Conservation (phyloP, 805 yeast species). For the Myxozyma melibiosi region DNA sequence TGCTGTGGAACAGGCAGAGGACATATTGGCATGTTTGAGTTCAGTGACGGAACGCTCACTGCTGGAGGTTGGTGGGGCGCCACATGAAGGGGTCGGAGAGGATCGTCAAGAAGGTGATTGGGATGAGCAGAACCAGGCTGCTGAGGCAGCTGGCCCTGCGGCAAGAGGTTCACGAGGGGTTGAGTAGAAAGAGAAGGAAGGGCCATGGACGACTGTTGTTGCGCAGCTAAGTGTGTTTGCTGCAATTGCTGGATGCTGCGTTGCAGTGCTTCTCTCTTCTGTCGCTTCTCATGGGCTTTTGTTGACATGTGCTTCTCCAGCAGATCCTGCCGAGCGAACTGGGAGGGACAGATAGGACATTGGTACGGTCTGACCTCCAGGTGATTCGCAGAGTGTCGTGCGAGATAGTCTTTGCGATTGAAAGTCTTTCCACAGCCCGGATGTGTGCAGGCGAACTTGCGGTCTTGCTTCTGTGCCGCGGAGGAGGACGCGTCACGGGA, state of each 20-base stretch:
- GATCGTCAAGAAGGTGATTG: no score
- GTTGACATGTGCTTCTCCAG: slow-evolving; percentile 37
- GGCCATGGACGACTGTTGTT: no score
- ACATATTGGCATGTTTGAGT: no score
- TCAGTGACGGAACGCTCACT: no score
- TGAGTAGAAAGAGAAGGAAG: no score
- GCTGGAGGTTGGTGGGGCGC: slow-evolving; percentile 2
- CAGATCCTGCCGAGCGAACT: slow-evolving; percentile 40
- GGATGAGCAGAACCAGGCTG: no score
- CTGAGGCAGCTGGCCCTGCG: no score
- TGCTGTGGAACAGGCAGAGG: no score
- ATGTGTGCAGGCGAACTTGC: slow-evolving; percentile 35
- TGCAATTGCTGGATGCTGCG: no score
- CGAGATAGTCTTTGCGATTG: slow-evolving; percentile 38
- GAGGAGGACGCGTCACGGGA: not conserved
- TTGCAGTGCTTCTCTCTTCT: slow-evolving; percentile 30
- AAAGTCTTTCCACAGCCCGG: slow-evolving; percentile 38
- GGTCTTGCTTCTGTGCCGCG: slow-evolving; percentile 6
- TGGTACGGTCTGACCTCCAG: slow-evolving; percentile 38
- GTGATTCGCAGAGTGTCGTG: slow-evolving; percentile 38
- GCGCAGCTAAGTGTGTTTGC: no score
- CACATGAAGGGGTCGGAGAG: no score
- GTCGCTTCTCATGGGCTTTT: slow-evolving; percentile 36
- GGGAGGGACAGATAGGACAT: slow-evolving; percentile 37
- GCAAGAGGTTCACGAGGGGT: no score